Evolutionary conservation across 805 yeast species (phyloP).

Genomic region (Wickerhamomyces subpelliculosus): DNA sequence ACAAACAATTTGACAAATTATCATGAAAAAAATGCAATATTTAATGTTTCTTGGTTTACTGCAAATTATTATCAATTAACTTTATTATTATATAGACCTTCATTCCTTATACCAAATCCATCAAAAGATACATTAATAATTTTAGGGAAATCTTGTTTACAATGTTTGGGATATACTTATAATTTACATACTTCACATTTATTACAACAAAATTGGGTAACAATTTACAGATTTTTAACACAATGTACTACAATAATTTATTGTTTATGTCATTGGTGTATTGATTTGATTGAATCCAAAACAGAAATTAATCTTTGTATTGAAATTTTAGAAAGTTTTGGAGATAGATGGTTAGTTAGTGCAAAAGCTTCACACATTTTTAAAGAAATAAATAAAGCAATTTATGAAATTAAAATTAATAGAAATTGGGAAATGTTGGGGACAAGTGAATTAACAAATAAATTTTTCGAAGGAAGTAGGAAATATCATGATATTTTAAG

Average conservation of each 20-base stretch:
- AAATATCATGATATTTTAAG: constrained; percentile 39
- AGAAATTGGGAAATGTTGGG: constrained; percentile 30
- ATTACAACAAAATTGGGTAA: constrained; percentile 45
- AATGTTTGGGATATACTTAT: constrained; percentile 36
- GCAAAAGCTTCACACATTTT: constrained; percentile 37
- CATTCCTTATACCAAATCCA: constrained; percentile 38
- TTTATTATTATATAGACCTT: constrained; percentile 40
- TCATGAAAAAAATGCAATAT: constrained; percentile 8
- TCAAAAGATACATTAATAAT: constrained; percentile 29
- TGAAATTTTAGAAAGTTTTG: constrained; percentile 39
- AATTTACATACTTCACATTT: constrained; percentile 35
- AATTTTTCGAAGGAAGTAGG: constrained; percentile 35
- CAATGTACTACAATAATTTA: constrained; percentile 40
- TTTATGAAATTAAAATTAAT: constrained; percentile 32
- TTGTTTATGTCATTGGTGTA: constrained; percentile 40
- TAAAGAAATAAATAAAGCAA: constrained; percentile 33
- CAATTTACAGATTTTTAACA: constrained; percentile 37
- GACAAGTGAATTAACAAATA: constrained; percentile 33
- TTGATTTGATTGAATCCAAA: constrained; percentile 38
- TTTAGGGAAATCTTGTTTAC: constrained; percentile 36
- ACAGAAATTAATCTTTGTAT: constrained; percentile 39
- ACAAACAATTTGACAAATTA: constrained; percentile 12
- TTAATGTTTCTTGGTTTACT: constrained; percentile 25
- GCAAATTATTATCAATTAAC: constrained; percentile 39
- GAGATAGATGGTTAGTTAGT: constrained; percentile 41